Percentiles rank a stretch among this genome's conserved stretches.
Conservation (phyloP, 352 stramenopile genomes). For the Phytophthora pisi region DNA sequence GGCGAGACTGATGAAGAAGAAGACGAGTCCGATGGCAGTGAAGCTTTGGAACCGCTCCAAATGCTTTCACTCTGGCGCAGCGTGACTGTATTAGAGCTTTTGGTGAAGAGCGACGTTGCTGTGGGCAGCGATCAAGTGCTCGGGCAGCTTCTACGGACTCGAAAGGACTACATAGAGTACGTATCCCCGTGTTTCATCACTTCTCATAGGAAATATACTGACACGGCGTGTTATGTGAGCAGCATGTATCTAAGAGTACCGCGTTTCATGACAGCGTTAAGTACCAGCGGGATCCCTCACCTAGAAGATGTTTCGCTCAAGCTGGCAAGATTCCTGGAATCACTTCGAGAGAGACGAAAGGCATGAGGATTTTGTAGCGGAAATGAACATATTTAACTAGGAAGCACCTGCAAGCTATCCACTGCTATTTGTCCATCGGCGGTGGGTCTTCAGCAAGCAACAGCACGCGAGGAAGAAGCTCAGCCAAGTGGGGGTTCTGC, state of each 20-base stretch:
- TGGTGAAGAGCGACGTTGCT: constrained; percentile 32
- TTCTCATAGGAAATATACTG: background rate
- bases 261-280: constrained; percentile 35
- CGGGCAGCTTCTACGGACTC: constrained; percentile 29
- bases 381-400: constrained; percentile 1
- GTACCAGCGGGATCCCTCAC: constrained; percentile 28
- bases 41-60: constrained; percentile 17
- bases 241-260: constrained; percentile 59
- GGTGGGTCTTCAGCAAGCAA: constrained; percentile 79
- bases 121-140: constrained; percentile 26
- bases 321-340: constrained; percentile 40
- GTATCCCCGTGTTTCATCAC: background rate
- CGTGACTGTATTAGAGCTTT: constrained; percentile 44
- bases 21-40: constrained; percentile 7
- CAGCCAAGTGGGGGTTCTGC: constrained; percentile 77
- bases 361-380: constrained; percentile 2
- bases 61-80: constrained; percentile 56
- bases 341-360: constrained; percentile 28
- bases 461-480: constrained; percentile 84
- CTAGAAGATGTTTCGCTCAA: constrained; percentile 35
- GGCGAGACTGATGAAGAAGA: constrained; percentile 6
- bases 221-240: background rate
- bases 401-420: background rate
- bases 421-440: constrained; percentile 26
- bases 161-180: constrained; percentile 61